A percentile compares a stretch with the other conserved stretches of the same genome.
Evolutionary conservation across 2,329 filamentous ascomycete genomes (phyloP).

Genomic region (Sphaerulina populicola): DNA sequence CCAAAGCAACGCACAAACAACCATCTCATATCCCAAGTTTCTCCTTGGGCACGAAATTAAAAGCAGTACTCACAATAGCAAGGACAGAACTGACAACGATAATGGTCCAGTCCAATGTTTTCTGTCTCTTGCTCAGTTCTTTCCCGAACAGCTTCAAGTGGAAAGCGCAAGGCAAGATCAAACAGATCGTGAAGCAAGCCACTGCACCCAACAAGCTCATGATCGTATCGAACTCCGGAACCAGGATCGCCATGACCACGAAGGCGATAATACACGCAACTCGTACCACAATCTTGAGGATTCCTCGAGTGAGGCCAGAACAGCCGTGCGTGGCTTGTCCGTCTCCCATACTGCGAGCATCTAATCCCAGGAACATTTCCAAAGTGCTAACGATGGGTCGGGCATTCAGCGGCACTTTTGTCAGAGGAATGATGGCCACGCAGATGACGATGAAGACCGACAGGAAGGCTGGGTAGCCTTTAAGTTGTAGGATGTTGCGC

Average conservation of each 20-base stretch:
- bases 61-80: conserved; percentile 70
- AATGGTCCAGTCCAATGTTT: conserved; percentile 57
- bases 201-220: conserved; percentile 86
- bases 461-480: conserved; percentile 62
- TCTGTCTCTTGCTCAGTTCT: conserved; percentile 58
- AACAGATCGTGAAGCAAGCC: conserved; percentile 87
- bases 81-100: conserved; percentile 61
- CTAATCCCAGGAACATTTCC: conserved; percentile 71
- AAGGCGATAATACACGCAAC: conserved; percentile 62
- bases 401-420: conserved; percentile 64
- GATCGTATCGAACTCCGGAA: conserved; percentile 77
- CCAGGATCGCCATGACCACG: conserved; percentile 62
- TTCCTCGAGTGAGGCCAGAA: conserved; percentile 49
- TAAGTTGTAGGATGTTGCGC: conserved; percentile 64
- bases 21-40: conserved; percentile 46
- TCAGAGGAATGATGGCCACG: conserved; percentile 86
- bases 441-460: conserved; percentile 76
- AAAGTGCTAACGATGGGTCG: conserved; percentile 79
- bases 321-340: conserved; percentile 46
- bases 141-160: conserved; percentile 81
- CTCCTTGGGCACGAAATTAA: conserved; percentile 77
- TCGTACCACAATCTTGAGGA: conserved; percentile 55
- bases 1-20: neutral
- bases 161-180: conserved; percentile 81
- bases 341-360: conserved; percentile 47